Evolutionary conservation across 2,329 filamentous ascomycete genomes (phyloP).

Genomic region (Trichoderma aggressivum): DNA sequence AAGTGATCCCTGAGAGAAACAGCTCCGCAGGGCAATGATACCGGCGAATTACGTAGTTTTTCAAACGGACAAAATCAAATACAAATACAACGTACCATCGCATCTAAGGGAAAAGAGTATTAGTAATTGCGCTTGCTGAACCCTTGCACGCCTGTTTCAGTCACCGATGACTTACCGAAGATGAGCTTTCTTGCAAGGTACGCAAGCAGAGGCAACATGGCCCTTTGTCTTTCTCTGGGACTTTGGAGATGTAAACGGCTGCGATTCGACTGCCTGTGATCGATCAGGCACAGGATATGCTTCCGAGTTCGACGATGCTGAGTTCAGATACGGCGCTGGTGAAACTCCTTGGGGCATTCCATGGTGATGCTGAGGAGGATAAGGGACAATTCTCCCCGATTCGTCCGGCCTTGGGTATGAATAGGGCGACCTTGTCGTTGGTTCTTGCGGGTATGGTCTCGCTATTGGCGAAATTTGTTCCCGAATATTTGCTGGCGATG

Average conservation of each 20-base stretch:
- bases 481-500: conserved; percentile 25
- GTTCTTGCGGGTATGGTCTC: conserved; percentile 30
- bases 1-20: not conserved
- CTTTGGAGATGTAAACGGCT: conserved; percentile 54
- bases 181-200: conserved; percentile 83
- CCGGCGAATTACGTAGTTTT: not conserved
- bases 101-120: conserved; percentile 42
- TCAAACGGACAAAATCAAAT: not conserved
- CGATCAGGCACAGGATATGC: conserved; percentile 29
- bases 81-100: conserved; percentile 54
- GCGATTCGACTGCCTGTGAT: conserved; percentile 41
- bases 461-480: conserved; percentile 25
- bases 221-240: conserved; percentile 69
- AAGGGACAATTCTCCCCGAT: conserved; percentile 24
- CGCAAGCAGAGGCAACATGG: conserved; percentile 79
- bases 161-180: conserved; percentile 50
- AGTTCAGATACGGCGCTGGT: conserved; percentile 24
- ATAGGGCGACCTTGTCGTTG: conserved; percentile 24
- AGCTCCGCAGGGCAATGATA: not conserved
- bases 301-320: conserved; percentile 21
- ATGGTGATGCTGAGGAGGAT: conserved; percentile 25
- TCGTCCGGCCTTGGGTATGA: conserved; percentile 29
- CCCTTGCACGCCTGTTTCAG: not conserved
- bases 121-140: not conserved
- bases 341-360: conserved; percentile 10